phyloP scores from a whole-genome alignment of 768 basidiomycete genomes.

The Russula sp. region DNA sequence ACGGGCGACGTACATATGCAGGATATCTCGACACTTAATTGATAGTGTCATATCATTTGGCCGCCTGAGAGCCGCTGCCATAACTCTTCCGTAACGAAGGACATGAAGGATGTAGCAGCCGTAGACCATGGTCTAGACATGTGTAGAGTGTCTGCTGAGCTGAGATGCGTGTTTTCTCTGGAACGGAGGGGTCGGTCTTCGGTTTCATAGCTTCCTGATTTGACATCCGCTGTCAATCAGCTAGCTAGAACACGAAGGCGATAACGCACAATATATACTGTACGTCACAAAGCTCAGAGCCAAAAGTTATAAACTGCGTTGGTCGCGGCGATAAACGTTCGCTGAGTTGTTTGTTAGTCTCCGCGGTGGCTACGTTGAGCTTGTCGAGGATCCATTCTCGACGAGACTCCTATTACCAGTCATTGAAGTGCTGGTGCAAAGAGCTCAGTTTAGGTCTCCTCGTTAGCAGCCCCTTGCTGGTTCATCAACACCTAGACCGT shows the following conservation, averaged over 20 bases:
- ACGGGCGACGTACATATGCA: constrained; percentile 47
- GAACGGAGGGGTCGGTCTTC: constrained; percentile 77
- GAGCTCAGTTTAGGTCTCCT: no score
- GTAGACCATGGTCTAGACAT: constrained; percentile 85
- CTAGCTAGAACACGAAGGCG: background rate
- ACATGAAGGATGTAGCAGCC: constrained; percentile 96
- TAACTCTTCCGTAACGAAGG: constrained; percentile 95
- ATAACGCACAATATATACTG: constrained; percentile 80
- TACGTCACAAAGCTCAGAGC: constrained; percentile 98
- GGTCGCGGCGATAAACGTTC: constrained; percentile 86
- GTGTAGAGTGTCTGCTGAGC: constrained; percentile 96
- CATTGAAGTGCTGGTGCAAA: no score
- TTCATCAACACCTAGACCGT: no score
- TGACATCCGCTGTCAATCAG: background rate
- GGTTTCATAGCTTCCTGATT: constrained; percentile 99
- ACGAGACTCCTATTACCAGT: constrained; percentile 87
- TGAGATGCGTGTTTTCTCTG: constrained; percentile 57
- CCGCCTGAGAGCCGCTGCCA: constrained; percentile 95
- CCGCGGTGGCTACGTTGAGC: constrained; percentile 69
- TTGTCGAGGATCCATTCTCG: constrained; percentile 94
- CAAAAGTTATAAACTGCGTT: constrained; percentile 85
- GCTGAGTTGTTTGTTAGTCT: constrained; percentile 69
- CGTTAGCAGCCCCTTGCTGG: no score
- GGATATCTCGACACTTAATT: constrained; percentile 87
- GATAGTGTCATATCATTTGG: constrained; percentile 75